phyloP scores from a whole-genome alignment of 2,329 filamentous ascomycete genomes.

The Cercospora sesami region DNA sequence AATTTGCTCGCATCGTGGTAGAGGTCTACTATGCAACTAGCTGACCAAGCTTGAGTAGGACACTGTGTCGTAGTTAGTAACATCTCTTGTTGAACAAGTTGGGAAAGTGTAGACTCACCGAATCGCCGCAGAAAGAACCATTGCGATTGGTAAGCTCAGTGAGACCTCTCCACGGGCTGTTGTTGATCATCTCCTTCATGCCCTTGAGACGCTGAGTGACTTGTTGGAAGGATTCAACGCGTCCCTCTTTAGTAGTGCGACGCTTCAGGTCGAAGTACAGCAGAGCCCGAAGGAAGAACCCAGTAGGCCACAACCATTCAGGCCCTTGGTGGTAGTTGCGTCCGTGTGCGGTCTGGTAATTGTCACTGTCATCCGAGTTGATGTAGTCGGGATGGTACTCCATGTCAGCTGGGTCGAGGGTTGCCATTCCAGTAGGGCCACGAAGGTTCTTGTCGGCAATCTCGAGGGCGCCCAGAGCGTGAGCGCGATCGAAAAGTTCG shows the following conservation, averaged over 20 bases:
- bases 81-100: not conserved
- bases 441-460: constrained; percentile 76
- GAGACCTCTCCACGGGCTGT: constrained; percentile 84
- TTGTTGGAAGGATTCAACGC: constrained; percentile 90
- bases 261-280: constrained; percentile 84
- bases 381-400: constrained; percentile 95
- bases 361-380: constrained; percentile 88
- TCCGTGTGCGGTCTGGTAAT: constrained; percentile 90
- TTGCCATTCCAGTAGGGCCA: constrained; percentile 92
- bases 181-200: constrained; percentile 80
- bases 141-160: constrained; percentile 91
- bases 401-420: constrained; percentile 83
- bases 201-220: constrained; percentile 78
- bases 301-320: constrained; percentile 97
- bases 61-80: constrained; percentile 57
- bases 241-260: constrained; percentile 64
- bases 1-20: constrained; percentile 76
- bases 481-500: constrained; percentile 74
- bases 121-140: constrained; percentile 81
- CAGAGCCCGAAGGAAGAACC: constrained; percentile 89
- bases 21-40: constrained; percentile 88
- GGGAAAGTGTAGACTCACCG: constrained; percentile 58
- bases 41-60: constrained; percentile 95
- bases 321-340: constrained; percentile 98
- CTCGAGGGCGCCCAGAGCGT: constrained; percentile 77